Percentiles rank a stretch among this genome's conserved stretches.
Conservation (phyloP, 1,139 yeast species). For the Blastobotrys aristatus region DNA sequence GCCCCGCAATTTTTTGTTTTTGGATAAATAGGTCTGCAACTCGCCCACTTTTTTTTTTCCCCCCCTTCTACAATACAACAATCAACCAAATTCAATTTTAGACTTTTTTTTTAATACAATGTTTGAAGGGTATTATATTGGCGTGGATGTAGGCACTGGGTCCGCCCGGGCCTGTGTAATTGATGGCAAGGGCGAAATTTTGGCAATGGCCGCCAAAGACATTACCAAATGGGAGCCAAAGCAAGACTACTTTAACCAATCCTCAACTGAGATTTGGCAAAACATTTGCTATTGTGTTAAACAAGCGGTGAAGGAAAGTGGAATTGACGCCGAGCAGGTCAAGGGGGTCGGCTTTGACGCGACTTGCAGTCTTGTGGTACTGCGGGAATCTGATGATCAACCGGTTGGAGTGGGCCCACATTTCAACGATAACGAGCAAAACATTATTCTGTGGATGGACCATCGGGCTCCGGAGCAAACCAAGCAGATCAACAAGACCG, state of each 20-base stretch:
- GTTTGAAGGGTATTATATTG: conserved; percentile 54
- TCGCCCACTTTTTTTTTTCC: too few species aligned
- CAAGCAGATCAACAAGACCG: conserved; percentile 68
- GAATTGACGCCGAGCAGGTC: conserved; percentile 59
- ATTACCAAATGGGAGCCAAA: conserved; percentile 55
- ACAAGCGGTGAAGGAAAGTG: conserved; percentile 65
- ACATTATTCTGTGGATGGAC: conserved; percentile 96
- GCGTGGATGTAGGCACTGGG: conserved; percentile 98
- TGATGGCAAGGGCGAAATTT: conserved; percentile 74
- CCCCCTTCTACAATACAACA: too few species aligned
- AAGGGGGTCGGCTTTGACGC: conserved; percentile 95
- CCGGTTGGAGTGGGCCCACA: conserved; percentile 94
- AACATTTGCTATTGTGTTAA: conserved; percentile 80
- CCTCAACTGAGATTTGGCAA: conserved; percentile 90
- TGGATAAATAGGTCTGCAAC: too few species aligned
- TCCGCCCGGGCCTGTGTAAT: conserved; percentile 93
- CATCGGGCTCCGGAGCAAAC: conserved; percentile 94
- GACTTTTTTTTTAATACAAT: neutral
- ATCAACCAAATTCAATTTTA: too few species aligned
- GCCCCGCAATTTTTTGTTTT: too few species aligned
- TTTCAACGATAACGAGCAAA: conserved; percentile 64
- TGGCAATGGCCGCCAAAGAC: conserved; percentile 73
- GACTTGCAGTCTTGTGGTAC: conserved; percentile 87
- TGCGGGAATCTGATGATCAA: conserved; percentile 56
- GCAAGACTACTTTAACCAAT: conserved; percentile 63